Percentiles rank a stretch among this genome's conserved stretches.
These are phyloP conservation scores for Capsaspora owczarzaki DNA, from an alignment of 78 protist genomes.

Conservation along the genomic window DNA sequence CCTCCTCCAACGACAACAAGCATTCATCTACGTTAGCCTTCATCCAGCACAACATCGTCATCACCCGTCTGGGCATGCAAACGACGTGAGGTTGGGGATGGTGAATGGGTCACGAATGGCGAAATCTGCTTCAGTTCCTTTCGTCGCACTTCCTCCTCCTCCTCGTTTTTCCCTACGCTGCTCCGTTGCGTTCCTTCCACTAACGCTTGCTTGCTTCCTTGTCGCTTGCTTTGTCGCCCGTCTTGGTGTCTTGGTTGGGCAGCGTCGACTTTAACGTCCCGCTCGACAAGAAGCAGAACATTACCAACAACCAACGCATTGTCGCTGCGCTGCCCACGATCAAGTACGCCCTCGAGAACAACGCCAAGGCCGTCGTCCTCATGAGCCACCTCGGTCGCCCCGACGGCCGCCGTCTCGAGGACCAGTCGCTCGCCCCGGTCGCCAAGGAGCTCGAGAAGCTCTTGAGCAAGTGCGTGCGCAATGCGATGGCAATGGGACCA, in stretches of 20 bases:
- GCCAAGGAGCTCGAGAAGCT: slow-evolving; percentile 53
- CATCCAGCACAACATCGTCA: too few species aligned
- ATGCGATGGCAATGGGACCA: neutral
- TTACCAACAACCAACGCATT: slow-evolving; percentile 77
- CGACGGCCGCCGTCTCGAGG: slow-evolving; percentile 69
- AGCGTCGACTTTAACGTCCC: slow-evolving; percentile 93
- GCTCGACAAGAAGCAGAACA: slow-evolving; percentile 31
- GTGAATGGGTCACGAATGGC: too few species aligned
- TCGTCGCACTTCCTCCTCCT: neutral
- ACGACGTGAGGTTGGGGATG: too few species aligned
- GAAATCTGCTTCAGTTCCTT: too few species aligned
- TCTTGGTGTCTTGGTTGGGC: neutral
- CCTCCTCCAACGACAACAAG: neutral
- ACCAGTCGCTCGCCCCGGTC: slow-evolving; percentile 80
- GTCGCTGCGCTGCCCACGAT: slow-evolving; percentile 91
- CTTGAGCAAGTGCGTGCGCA: slow-evolving; percentile 21
- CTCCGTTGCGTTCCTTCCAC: neutral
- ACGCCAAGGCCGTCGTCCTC: slow-evolving; percentile 71
- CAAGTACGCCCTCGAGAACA: slow-evolving; percentile 7
- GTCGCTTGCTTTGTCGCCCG: neutral
- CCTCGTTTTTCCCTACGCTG: neutral
- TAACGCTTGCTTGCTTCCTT: neutral
- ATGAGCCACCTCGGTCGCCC: slow-evolving; percentile 99
- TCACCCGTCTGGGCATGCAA: too few species aligned
- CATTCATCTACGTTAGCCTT: neutral